Base-by-base conservation (phyloP, 2,329 filamentous ascomycete species). In the Aureobasidium leucospermi region DNA sequence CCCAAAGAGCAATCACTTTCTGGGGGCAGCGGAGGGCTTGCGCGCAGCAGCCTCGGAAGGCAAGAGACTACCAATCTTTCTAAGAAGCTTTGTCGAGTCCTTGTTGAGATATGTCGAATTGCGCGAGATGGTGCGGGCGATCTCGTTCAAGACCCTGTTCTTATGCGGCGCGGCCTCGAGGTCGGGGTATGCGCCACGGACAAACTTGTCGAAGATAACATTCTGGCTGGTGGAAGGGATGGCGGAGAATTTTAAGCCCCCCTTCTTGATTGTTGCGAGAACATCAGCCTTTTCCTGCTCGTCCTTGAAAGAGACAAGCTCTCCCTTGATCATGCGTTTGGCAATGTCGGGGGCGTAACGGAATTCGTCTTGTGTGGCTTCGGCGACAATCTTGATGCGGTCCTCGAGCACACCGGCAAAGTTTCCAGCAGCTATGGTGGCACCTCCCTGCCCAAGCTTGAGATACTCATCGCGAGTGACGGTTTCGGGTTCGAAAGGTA, bases 81-180 rank as follows among this genome's bases (percentile, higher is more conserved):
- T 64, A 41, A 72, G 49, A 52, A 74, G 69, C 55, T 59, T 67
- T 10, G 66, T 65, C 1, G 67, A 61, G 67, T 73, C 68, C n/a
- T 62, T 61, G 5, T 16, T 32, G 19, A 67, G 59, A 38, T 67
- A 70, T 6, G 66, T 68, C 4, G 55, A 41, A 58, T 70, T 70
- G 63, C 58, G 60, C 53, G 63, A 46, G 15, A 63, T 60, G 55
- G 61, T 61, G n/a, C 42, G 56, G 10, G 60, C 62, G 28, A 70
- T 58, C 9, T 62, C 43, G 42, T 69, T 65, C 47, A 69, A 39
- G 16, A 65, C 45, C 13, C 63, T 59, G 51, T 67, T 62, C 58
- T 65, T 65, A 52, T 65, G 59, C 23, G 51, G 34, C 11, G 58
- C 60, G 23, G 61, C 61, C 4, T 58, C 53, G 28, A 66, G 45